Conservation (phyloP, 768 basidiomycete species). For the Sistotremastrum niveocremeum region DNA sequence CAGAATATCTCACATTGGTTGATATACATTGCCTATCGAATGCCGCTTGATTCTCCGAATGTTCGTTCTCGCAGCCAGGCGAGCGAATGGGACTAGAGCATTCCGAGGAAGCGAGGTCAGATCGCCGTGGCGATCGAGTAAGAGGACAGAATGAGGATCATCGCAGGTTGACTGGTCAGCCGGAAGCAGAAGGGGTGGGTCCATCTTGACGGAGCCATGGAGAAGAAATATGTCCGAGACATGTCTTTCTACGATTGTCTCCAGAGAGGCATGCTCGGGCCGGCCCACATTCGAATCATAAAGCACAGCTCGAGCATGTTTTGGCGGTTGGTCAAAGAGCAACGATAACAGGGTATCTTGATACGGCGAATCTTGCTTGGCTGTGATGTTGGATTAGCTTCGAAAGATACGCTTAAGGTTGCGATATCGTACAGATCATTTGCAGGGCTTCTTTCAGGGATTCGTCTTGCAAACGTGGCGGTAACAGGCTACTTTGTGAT, state of each 20-base stretch:
- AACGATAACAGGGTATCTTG: constrained; percentile 66
- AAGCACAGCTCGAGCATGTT: constrained; percentile 49
- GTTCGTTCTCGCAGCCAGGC: constrained; percentile 57
- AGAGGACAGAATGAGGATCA: constrained; percentile 49
- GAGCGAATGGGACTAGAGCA: constrained; percentile 64
- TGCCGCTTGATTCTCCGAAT: constrained; percentile 69
- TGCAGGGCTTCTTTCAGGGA: constrained; percentile 69
- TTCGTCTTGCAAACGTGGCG: constrained; percentile 68
- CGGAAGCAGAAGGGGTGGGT: constrained; percentile 75
- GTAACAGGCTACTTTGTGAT: constrained; percentile 64
- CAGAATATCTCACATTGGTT: constrained; percentile 38
- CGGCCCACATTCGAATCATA: constrained; percentile 62
- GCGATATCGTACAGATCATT: constrained; percentile 47
- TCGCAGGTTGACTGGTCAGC: constrained; percentile 43
- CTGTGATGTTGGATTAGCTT: constrained; percentile 19
- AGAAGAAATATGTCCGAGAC: constrained; percentile 68
- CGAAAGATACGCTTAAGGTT: background rate
- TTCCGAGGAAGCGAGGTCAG: constrained; percentile 62
- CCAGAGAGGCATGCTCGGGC: constrained; percentile 58
- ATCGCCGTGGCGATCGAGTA: constrained; percentile 73
- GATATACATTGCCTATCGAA: constrained; percentile 62
- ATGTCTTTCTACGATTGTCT: constrained; percentile 63
- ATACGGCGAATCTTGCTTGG: constrained; percentile 70
- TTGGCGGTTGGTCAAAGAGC: constrained; percentile 61
- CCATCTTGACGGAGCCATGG: constrained; percentile 83